Percentiles rank a stretch among this genome's conserved stretches.
phyloP scores from a whole-genome alignment of 768 basidiomycete species.

The Vararia minispora region DNA sequence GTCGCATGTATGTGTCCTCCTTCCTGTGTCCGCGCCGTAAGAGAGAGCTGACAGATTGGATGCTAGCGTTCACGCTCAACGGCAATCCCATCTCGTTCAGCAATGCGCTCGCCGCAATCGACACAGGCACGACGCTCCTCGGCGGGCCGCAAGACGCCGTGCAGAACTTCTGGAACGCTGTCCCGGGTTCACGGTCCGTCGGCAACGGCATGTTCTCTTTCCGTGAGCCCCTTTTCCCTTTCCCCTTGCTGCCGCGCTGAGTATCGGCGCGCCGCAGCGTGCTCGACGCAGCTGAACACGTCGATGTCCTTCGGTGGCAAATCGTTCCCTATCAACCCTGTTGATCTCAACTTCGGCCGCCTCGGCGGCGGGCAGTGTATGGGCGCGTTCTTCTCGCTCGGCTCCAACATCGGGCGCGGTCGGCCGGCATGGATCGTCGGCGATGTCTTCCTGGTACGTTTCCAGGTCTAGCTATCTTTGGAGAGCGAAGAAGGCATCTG shows the following conservation, averaged over 20 bases:
- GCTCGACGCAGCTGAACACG: slow-evolving; percentile 40
- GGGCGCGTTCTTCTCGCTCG: slow-evolving; percentile 53
- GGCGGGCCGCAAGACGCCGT: slow-evolving; percentile 64
- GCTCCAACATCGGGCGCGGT: slow-evolving; percentile 31
- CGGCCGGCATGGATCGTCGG: slow-evolving; percentile 29
- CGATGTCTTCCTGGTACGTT: slow-evolving; percentile 38
- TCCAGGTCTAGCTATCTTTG: background rate
- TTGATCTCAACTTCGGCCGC: slow-evolving; percentile 72
- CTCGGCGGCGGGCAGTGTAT: slow-evolving; percentile 33
- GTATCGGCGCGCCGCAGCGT: slow-evolving; percentile 40
- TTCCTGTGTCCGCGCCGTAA: background rate
- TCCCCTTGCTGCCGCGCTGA: background rate
- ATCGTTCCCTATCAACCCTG: slow-evolving; percentile 58
- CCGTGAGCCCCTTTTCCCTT: slow-evolving; percentile 37
- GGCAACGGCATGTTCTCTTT: slow-evolving; percentile 61
- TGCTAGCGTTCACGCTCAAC: slow-evolving; percentile 60
- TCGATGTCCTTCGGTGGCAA: slow-evolving; percentile 67
- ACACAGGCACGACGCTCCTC: slow-evolving; percentile 90
- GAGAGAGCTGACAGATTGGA: too few relatives aligned
- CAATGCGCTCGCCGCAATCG: slow-evolving; percentile 64
- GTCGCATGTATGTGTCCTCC: slow-evolving; percentile 33
- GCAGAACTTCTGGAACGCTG: slow-evolving; percentile 47
- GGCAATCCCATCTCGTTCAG: slow-evolving; percentile 32
- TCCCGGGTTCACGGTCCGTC: slow-evolving; percentile 44
- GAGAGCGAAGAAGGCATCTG: too few relatives aligned